Evolutionary conservation across 495 filamentous ascomycete species (phyloP), one percentile per base, ranked within the genome.

Genomic region (Cladorrhinum samala): DNA sequence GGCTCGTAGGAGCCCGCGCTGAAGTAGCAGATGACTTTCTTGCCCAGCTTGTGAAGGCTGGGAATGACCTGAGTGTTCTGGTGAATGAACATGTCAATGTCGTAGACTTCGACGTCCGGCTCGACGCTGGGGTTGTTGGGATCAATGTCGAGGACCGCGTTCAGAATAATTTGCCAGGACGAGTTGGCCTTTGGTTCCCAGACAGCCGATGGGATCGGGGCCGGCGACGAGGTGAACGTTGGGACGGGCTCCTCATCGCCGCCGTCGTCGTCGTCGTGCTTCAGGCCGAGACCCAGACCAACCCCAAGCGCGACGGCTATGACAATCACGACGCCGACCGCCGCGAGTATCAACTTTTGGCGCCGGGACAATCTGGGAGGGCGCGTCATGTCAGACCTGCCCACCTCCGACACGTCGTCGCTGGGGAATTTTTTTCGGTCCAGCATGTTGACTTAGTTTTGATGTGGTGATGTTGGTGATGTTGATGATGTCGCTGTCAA

Each of bases 11-110:
- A 80, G 5, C 86, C 86, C 1, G 84, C 86, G 9, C 77, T 81
- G 70, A 87, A 88, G 63, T 88, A 89, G 72, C 86, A 89, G 52
- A 88, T 84, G 21, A 87, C 63, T 38, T 60, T 65, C 52, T 68
- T 68, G 18, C 58, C 60, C 9, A 60, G 53, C 20, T 41, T 46
- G 49, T 68, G 63, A 18, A 68, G 58, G 11, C 52, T 56, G 14
- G 18, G n/a, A 18, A 68, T 50, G 25, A 55, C 52, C 9, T 57
- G 41, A 16, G 55, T 49, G 44, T 65, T 49, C 42, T 59, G 62
- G 50, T 60, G 56, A 17, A 57, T 24, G 23, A 61, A 59, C 52
- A 63, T 53, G 58, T 68, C 60, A 39, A 66, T 64, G 58, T 63
- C 60, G 24, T 60, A 68, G 46, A 65, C 50, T 2, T 56, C 63